Evolutionary conservation across 2,329 filamentous ascomycete genomes (phyloP).

Genomic region (Fonsecaea multimorphosa): DNA sequence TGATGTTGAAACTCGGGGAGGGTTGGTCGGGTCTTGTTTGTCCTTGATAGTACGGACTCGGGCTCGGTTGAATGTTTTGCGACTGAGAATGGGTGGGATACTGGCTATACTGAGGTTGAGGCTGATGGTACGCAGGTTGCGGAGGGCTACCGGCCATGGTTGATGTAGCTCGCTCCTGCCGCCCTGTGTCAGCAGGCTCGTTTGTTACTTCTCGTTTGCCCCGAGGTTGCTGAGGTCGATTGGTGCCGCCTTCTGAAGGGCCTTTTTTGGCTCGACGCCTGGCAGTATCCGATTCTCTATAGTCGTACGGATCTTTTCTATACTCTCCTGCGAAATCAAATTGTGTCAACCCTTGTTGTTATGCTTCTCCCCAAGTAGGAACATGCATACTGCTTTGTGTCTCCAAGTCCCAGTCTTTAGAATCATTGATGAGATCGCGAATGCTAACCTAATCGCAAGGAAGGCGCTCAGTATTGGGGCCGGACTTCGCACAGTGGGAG

Average conservation of each 20-base stretch:
- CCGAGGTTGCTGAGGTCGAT: conserved; percentile 24
- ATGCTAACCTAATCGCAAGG: conserved; percentile 28
- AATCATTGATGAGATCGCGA: conserved; percentile 35
- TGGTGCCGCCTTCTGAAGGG: conserved; percentile 29
- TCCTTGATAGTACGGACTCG: conserved; percentile 14
- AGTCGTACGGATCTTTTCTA: conserved; percentile 32
- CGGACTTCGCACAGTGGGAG: not conserved
- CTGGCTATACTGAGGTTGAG: conserved; percentile 16
- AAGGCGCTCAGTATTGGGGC: conserved; percentile 3
- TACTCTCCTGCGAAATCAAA: conserved; percentile 26
- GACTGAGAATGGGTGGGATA: conserved; percentile 20
- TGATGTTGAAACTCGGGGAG: conserved; percentile 21
- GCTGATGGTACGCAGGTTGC: conserved; percentile 15
- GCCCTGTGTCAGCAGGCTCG: conserved; percentile 18
- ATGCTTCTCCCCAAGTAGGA: not conserved
- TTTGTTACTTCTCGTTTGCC: conserved; percentile 14
- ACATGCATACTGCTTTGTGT: conserved; percentile 31
- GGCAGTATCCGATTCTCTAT: conserved; percentile 35
- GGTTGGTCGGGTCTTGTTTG: conserved; percentile 16
- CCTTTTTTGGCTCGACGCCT: conserved; percentile 30
- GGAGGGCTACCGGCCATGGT: conserved; percentile 6
- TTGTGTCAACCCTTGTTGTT: conserved; percentile 21
- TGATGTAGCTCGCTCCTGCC: conserved; percentile 18
- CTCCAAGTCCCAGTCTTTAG: conserved; percentile 36
- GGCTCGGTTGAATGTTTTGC: conserved; percentile 5